Percentiles rank a stretch among this genome's conserved stretches.
Conservation (phyloP, 2,329 filamentous ascomycete species). For the Pleochaeta shiraiana region DNA sequence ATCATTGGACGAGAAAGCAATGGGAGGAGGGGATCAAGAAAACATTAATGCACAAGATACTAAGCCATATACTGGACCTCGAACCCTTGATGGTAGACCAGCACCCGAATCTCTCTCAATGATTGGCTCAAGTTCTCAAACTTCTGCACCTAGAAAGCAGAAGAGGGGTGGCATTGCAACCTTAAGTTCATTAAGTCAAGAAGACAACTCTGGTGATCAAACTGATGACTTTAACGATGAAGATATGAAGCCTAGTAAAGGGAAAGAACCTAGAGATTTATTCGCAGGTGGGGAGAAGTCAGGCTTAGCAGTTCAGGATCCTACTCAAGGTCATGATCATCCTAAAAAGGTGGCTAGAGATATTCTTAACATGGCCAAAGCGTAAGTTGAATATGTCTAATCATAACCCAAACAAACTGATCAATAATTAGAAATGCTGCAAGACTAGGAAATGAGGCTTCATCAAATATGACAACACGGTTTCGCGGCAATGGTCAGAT, state of each 20-base stretch:
- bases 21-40: slow-evolving; percentile 22
- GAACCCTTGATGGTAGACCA: slow-evolving; percentile 40
- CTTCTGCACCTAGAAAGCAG: slow-evolving; percentile 11
- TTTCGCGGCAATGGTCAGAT: slow-evolving; percentile 56
- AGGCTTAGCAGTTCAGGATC: slow-evolving; percentile 44
- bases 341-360: slow-evolving; percentile 36
- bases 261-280: slow-evolving; percentile 41
- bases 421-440: slow-evolving; percentile 31
- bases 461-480: slow-evolving; percentile 25
- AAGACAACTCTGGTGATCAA: slow-evolving; percentile 10
- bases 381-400: slow-evolving; percentile 21
- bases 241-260: slow-evolving; percentile 30
- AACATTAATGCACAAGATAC: slow-evolving; percentile 20
- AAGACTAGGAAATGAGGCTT: slow-evolving; percentile 30
- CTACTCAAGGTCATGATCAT: slow-evolving; percentile 24
- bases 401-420: neutral
- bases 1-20: slow-evolving; percentile 30
- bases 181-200: slow-evolving; percentile 27
- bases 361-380: slow-evolving; percentile 39
- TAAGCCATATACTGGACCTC: slow-evolving; percentile 32
- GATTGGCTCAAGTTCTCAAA: slow-evolving; percentile 11
- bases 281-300: slow-evolving; percentile 80
- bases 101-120: slow-evolving; percentile 23
- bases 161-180: slow-evolving; percentile 32
- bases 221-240: slow-evolving; percentile 29